phyloP scores from a whole-genome alignment of 768 basidiomycete genomes.

The Phylloporus arenicola region DNA sequence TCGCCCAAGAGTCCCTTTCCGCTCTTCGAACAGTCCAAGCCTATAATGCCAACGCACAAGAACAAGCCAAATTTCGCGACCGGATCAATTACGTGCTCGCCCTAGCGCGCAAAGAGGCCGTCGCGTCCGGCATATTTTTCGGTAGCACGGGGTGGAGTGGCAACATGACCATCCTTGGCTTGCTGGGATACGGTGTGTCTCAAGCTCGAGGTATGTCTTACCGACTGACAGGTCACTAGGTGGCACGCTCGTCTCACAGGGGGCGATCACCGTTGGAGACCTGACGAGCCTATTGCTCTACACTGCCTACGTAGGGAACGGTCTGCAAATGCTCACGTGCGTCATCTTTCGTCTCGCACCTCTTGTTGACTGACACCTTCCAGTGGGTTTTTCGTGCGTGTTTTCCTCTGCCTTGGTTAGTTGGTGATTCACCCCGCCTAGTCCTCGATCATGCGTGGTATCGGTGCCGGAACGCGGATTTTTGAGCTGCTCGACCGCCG shows the following conservation, averaged over 20 bases:
- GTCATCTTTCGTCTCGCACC: constrained; percentile 18
- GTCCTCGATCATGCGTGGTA: constrained; percentile 94
- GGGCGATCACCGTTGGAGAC: constrained; percentile 88
- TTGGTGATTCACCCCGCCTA: constrained; percentile 23
- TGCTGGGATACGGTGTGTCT: constrained; percentile 82
- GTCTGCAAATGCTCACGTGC: constrained; percentile 75
- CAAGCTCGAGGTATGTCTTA: background rate
- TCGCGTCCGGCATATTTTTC: constrained; percentile 90
- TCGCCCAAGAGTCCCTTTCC: constrained; percentile 83
- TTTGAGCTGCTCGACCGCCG: constrained; percentile 86
- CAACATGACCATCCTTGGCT: constrained; percentile 81
- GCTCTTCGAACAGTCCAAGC: constrained; percentile 88
- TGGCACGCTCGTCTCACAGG: constrained; percentile 83
- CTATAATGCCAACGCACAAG: constrained; percentile 77
- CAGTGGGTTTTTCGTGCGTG: constrained; percentile 38
- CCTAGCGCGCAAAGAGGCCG: constrained; percentile 80
- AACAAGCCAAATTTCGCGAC: constrained; percentile 70
- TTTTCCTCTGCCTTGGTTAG: background rate
- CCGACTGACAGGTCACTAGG: constrained; percentile 40
- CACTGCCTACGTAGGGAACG: constrained; percentile 82
- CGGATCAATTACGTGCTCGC: constrained; percentile 59
- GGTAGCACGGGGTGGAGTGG: constrained; percentile 91
- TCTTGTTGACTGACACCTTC: background rate
- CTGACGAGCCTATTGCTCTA: constrained; percentile 86
- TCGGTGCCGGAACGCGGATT: constrained; percentile 89